These are phyloP conservation scores for Excoecaria cochinchinensis DNA, from an alignment of 345 rosid genomes.

Conservation along the genomic window DNA sequence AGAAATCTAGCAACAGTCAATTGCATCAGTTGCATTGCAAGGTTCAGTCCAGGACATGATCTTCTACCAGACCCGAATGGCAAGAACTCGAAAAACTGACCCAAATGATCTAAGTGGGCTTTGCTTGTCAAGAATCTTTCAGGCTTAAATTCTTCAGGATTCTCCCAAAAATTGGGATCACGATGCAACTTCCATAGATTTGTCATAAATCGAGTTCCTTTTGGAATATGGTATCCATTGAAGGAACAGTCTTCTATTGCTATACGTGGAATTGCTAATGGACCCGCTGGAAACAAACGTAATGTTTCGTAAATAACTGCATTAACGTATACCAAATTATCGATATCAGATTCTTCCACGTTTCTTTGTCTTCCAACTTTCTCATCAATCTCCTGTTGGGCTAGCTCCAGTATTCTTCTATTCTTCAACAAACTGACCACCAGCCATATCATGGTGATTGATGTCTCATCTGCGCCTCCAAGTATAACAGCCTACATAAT, in stretches of 20 bases:
- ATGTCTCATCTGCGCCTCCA: constrained; percentile 19
- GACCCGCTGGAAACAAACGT: constrained; percentile 33
- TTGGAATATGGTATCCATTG: constrained; percentile 6
- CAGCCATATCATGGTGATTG: constrained; percentile 16
- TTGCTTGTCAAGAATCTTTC: no score
- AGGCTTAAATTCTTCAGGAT: no score
- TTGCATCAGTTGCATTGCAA: constrained; percentile 9
- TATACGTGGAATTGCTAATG: constrained; percentile 23
- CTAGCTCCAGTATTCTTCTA: not conserved
- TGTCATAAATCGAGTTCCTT: constrained; percentile 2
- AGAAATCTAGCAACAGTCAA: not conserved
- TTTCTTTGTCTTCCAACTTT: not conserved
- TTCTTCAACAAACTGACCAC: constrained; percentile 12
- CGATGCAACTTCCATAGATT: constrained; percentile 13
- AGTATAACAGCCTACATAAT: constrained; percentile 6
- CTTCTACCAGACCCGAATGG: constrained; percentile 11
- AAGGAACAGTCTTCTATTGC: constrained; percentile 5
- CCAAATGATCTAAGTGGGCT: no score
- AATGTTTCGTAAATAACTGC: constrained; percentile 42
- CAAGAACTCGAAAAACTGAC: no score
- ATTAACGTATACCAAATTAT: constrained; percentile 15
- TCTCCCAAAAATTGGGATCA: not conserved
- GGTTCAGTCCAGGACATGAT: constrained; percentile 8
- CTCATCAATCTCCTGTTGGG: no score
- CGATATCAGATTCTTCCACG: constrained; percentile 19